Evolutionary conservation across 2,329 filamentous ascomycete species (phyloP).

Genomic region (Emydomyces testavorans): DNA sequence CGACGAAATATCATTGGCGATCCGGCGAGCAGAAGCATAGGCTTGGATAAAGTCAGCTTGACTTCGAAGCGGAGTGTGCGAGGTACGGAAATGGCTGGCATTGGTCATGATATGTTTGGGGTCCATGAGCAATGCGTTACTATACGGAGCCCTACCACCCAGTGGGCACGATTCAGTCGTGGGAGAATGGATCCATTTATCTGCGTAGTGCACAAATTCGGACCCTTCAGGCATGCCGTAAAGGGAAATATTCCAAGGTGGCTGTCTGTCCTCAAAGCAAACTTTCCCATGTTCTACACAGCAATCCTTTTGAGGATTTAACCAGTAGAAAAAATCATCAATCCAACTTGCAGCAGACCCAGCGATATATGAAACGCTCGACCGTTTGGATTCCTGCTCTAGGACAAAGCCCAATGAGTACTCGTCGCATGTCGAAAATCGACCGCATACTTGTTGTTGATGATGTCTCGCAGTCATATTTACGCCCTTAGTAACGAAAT

Average conservation of each 20-base stretch:
- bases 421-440: conserved; percentile 77
- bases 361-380: conserved; percentile 76
- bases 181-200: conserved; percentile 69
- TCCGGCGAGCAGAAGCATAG: conserved; percentile 78
- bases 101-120: conserved; percentile 53
- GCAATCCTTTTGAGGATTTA: conserved; percentile 75
- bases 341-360: conserved; percentile 89
- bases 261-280: conserved; percentile 68
- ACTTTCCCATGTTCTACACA: conserved; percentile 59
- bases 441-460: conserved; percentile 79
- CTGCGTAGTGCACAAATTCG: conserved; percentile 80
- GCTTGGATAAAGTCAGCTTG: conserved; percentile 89
- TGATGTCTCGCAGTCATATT: conserved; percentile 64
- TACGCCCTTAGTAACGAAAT: conserved; percentile 77
- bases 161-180: conserved; percentile 77
- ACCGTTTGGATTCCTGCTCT: conserved; percentile 85
- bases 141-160: conserved; percentile 78
- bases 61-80: conserved; percentile 72
- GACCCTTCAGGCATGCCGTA: conserved; percentile 81
- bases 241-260: conserved; percentile 80
- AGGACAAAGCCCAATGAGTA: conserved; percentile 79
- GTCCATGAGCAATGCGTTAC: conserved; percentile 71
- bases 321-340: conserved; percentile 91
- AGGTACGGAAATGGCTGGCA: conserved; percentile 84
- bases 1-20: conserved; percentile 61